Evolutionary conservation across 2,329 filamentous ascomycete genomes (phyloP).

Genomic region (Emericellopsis atlantica): DNA sequence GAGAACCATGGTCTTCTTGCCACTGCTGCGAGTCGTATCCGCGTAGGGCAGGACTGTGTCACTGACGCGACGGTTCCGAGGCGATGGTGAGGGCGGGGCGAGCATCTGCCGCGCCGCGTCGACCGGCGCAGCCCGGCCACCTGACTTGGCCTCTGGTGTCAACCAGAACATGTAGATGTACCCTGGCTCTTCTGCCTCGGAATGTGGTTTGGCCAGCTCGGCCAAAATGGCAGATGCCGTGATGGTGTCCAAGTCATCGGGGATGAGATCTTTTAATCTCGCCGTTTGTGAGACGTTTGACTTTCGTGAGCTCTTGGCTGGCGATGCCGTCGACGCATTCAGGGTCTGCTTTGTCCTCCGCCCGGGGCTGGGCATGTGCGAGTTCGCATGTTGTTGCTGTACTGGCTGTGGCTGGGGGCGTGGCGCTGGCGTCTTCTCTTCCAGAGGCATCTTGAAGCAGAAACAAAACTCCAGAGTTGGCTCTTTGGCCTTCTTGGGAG

Average conservation of each 20-base stretch:
- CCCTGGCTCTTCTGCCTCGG: slow-evolving; percentile 62
- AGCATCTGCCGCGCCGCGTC: slow-evolving; percentile 49
- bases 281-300: slow-evolving; percentile 18
- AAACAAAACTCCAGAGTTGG: slow-evolving; percentile 29
- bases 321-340: slow-evolving; percentile 11
- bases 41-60: slow-evolving; percentile 43
- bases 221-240: slow-evolving; percentile 59
- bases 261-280: slow-evolving; percentile 44
- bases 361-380: slow-evolving; percentile 8
- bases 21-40: slow-evolving; percentile 10
- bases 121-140: slow-evolving; percentile 27
- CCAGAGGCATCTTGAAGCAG: slow-evolving; percentile 37
- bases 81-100: slow-evolving; percentile 28
- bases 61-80: slow-evolving; percentile 33
- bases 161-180: slow-evolving; percentile 99
- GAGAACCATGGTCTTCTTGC: slow-evolving; percentile 49
- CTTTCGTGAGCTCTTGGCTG: slow-evolving; percentile 15
- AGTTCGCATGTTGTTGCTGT: slow-evolving; percentile 16
- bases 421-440: slow-evolving; percentile 24
- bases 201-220: slow-evolving; percentile 59
- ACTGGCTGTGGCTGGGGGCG: slow-evolving; percentile 33
- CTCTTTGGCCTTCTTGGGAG: slow-evolving; percentile 12
- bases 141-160: slow-evolving; percentile 38
- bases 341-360: slow-evolving; percentile 4
- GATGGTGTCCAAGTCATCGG: slow-evolving; percentile 49